Conservation (phyloP, 2,329 filamentous ascomycete species). For the Neonectria sp. region DNA sequence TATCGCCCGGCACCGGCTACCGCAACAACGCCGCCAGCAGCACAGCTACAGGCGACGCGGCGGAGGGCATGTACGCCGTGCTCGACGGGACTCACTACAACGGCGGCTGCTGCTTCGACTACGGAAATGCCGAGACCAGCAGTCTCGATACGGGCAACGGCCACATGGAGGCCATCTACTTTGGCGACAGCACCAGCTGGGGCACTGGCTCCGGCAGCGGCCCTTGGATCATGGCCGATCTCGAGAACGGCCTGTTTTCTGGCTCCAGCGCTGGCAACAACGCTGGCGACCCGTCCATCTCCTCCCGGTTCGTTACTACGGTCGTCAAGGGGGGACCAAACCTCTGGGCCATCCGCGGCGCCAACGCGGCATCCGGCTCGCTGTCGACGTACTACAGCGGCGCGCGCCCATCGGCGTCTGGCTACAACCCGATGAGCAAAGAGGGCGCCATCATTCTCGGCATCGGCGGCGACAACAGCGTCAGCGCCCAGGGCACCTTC, state of each 20-base stretch:
- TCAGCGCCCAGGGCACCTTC: slow-evolving; percentile 72
- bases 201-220: slow-evolving; percentile 71
- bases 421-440: slow-evolving; percentile 73
- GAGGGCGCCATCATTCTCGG: slow-evolving; percentile 78
- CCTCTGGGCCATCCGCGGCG: slow-evolving; percentile 73
- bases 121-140: slow-evolving; percentile 70
- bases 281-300: slow-evolving; percentile 65
- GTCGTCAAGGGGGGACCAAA: slow-evolving; percentile 70
- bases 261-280: slow-evolving; percentile 64
- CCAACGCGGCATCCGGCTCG: slow-evolving; percentile 66
- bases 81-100: slow-evolving; percentile 74
- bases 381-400: slow-evolving; percentile 74
- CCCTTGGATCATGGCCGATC: slow-evolving; percentile 79
- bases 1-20: slow-evolving; percentile 75
- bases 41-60: slow-evolving; percentile 67
- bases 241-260: slow-evolving; percentile 78
- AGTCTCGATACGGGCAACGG: slow-evolving; percentile 70
- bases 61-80: slow-evolving; percentile 74
- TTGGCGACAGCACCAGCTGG: slow-evolving; percentile 68
- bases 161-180: slow-evolving; percentile 81
- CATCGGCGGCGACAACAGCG: slow-evolving; percentile 78
- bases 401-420: slow-evolving; percentile 60
- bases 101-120: slow-evolving; percentile 70
- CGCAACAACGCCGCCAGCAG: slow-evolving; percentile 69
- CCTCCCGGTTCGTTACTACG: slow-evolving; percentile 70